A percentile compares a stretch with the other conserved stretches of the same genome.
These are phyloP conservation scores for Mucor irregularis DNA, from an alignment of 371 early-diverging fungal genomes.

Conservation along the genomic window DNA sequence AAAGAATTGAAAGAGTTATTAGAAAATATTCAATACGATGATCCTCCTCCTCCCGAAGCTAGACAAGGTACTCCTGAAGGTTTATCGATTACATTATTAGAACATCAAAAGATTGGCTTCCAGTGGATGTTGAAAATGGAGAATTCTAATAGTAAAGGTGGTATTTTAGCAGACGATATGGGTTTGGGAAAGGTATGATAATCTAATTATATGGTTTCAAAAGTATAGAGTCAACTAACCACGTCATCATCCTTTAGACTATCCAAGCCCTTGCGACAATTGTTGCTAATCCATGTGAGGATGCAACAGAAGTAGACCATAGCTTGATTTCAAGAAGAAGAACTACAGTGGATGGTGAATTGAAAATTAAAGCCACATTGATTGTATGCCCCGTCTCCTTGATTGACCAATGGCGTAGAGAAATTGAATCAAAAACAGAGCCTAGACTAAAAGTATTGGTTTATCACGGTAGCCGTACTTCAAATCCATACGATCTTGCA, in stretches of 20 bases:
- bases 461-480: conserved; percentile 53
- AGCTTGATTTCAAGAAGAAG: not conserved
- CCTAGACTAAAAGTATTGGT: conserved; percentile 52
- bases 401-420: conserved; percentile 67
- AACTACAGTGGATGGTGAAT: conserved; percentile 28
- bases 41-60: conserved; percentile 42
- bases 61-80: conserved; percentile 56
- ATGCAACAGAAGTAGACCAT: conserved; percentile 15
- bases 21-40: conserved; percentile 40
- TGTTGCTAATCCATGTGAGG: conserved; percentile 42
- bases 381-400: conserved; percentile 65
- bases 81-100: conserved; percentile 46
- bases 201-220: not conserved
- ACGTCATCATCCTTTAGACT: conserved; percentile 63
- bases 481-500: conserved; percentile 33
- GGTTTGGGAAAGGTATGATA: conserved; percentile 49
- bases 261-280: conserved; percentile 80
- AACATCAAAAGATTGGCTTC: conserved; percentile 68
- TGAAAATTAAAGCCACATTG: conserved; percentile 70
- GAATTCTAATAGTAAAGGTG: conserved; percentile 56
- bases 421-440: conserved; percentile 51
- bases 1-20: conserved; percentile 46
- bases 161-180: conserved; percentile 78
- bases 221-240: not conserved
- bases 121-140: conserved; percentile 67